phyloP scores from a whole-genome alignment of 2,329 filamentous ascomycete species.

The Hypoxylon sp. region DNA sequence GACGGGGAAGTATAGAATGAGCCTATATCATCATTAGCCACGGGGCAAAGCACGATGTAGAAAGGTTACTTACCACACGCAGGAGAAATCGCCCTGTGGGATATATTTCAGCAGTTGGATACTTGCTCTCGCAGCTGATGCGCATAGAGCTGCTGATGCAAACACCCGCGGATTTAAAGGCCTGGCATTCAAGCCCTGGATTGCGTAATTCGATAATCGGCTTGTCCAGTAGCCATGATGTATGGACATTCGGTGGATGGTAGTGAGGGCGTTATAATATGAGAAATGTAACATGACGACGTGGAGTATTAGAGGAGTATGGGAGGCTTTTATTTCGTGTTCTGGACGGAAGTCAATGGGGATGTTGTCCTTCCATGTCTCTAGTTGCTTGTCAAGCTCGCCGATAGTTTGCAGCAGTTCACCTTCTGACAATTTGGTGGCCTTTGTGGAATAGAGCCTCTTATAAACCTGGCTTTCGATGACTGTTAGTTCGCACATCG shows the following conservation, averaged over 20 bases:
- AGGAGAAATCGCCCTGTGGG: constrained; percentile 93
- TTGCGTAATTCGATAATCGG: constrained; percentile 92
- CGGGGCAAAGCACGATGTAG: neutral
- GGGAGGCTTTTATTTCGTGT: constrained; percentile 92
- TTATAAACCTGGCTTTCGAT: constrained; percentile 97
- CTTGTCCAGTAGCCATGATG: constrained; percentile 99
- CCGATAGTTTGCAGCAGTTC: constrained; percentile 96
- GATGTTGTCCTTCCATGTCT: constrained; percentile 97
- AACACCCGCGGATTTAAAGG: constrained; percentile 95
- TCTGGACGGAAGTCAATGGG: constrained; percentile 97
- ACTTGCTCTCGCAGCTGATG: constrained; percentile 90
- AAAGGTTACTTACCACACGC: constrained; percentile 81
- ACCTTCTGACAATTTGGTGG: constrained; percentile 90
- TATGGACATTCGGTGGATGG: constrained; percentile 98
- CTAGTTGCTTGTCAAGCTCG: constrained; percentile 89
- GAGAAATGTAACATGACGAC: constrained; percentile 95
- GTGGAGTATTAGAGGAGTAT: constrained; percentile 94
- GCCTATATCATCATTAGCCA: constrained; percentile 64
- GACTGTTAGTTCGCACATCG: constrained; percentile 91
- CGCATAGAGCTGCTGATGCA: constrained; percentile 91
- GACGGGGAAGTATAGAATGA: constrained; percentile 96
- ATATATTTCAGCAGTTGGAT: constrained; percentile 97
- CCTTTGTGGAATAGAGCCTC: constrained; percentile 91
- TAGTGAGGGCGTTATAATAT: constrained; percentile 98
- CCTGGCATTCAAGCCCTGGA: constrained; percentile 90